phyloP scores from a whole-genome alignment of 2,329 filamentous ascomycete genomes.

The Zymoseptoria brevis region DNA sequence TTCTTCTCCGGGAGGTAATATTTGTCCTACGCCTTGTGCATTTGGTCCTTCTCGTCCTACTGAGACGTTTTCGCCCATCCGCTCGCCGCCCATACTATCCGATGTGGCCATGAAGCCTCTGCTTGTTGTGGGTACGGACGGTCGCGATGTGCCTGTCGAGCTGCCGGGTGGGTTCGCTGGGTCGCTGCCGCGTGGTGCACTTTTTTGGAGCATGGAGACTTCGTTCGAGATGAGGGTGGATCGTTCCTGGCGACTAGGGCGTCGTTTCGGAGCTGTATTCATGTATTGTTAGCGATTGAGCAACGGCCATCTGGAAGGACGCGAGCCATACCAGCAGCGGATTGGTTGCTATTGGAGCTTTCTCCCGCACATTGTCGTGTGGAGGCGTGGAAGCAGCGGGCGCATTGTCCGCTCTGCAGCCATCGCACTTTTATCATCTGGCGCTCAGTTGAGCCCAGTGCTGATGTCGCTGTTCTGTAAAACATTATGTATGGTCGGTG shows the following conservation, averaged over 20 bases:
- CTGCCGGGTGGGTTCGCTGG: slow-evolving; percentile 8
- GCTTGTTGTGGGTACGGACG: slow-evolving; percentile 5
- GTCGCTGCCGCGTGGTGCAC: slow-evolving; percentile 12
- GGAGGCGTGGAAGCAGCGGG: slow-evolving; percentile 17
- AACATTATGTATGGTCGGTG: slow-evolving; percentile 8
- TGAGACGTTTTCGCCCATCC: slow-evolving; percentile 20
- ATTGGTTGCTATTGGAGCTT: slow-evolving; percentile 7
- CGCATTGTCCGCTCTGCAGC: slow-evolving; percentile 14
- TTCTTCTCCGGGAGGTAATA: slow-evolving; percentile 9
- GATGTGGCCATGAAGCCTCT: slow-evolving; percentile 12
- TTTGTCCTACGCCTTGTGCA: slow-evolving; percentile 14
- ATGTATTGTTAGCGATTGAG: background rate
- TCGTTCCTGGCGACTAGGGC: slow-evolving; percentile 12
- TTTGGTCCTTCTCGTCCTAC: slow-evolving; percentile 18
- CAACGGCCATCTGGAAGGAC: background rate
- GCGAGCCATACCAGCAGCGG: background rate
- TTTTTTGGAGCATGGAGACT: slow-evolving; percentile 18
- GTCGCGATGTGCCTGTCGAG: slow-evolving; percentile 7
- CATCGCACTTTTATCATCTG: slow-evolving; percentile 10
- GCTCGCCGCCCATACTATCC: slow-evolving; percentile 2
- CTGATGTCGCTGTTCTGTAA: slow-evolving; percentile 6
- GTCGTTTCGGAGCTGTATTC: slow-evolving; percentile 2
- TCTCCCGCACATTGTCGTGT: slow-evolving; percentile 8
- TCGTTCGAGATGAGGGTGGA: slow-evolving; percentile 21
- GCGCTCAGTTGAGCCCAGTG: slow-evolving; percentile 16